phyloP scores from a whole-genome alignment of 148 eudicot genomes.

The Rhododendron simsii region DNA sequence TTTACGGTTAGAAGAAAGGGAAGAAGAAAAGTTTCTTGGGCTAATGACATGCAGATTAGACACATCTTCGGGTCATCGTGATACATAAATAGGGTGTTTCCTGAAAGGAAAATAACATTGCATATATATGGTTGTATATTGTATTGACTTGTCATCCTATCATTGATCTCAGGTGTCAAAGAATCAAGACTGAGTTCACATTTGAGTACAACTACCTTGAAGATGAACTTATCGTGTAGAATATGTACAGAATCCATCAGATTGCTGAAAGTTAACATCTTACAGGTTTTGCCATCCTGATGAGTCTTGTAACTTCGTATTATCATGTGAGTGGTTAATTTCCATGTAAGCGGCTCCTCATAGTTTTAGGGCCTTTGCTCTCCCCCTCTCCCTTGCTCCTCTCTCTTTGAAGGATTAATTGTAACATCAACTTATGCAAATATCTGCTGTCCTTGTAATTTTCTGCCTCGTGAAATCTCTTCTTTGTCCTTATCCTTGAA shows the following conservation, averaged over 20 bases:
- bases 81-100: not conserved
- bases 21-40: not conserved
- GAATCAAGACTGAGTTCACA: constrained; percentile 69
- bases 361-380: not conserved
- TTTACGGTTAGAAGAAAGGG: not conserved
- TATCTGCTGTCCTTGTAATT: not conserved
- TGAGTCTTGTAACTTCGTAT: not conserved
- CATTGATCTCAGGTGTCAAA: constrained; percentile 60
- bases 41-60: not conserved
- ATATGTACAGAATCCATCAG: constrained; percentile 11
- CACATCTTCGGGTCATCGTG: not conserved
- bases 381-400: no score
- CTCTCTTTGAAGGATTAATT: not conserved
- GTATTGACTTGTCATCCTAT: not conserved
- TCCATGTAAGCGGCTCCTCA: not conserved
- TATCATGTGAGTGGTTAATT: not conserved
- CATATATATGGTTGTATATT: not conserved
- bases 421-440: not conserved
- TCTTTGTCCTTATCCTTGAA: not conserved
- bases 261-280: not conserved
- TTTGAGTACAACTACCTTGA: constrained; percentile 86
- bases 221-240: constrained; percentile 80
- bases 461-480: not conserved
- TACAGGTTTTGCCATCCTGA: not conserved
- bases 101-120: not conserved